Evolutionary conservation across 108 stramenopile genomes (phyloP).

Genomic region (Hondaea fermentalgiana): DNA sequence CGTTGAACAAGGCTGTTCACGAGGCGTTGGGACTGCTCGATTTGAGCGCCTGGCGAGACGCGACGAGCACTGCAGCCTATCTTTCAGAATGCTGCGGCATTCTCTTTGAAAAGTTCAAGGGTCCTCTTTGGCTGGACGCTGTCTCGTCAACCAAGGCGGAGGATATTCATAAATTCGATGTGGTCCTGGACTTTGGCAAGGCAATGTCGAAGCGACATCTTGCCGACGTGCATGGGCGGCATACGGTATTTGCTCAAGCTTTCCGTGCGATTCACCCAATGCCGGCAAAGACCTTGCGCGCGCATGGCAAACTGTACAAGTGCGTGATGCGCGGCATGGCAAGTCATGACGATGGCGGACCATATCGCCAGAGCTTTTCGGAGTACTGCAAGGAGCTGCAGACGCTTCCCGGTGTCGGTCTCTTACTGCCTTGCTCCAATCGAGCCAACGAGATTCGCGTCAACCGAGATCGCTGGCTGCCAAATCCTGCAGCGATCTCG

Average conservation of each 20-base stretch:
- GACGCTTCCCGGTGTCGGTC: constrained; percentile 23
- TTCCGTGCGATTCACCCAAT: constrained; percentile 43
- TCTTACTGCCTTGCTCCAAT: constrained; percentile 47
- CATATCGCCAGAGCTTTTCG: constrained; percentile 47
- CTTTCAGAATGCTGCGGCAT: constrained; percentile 7
- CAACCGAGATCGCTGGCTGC: constrained; percentile 46
- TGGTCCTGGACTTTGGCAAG: constrained; percentile 6
- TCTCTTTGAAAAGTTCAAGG: constrained; percentile 10
- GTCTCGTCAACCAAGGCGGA: constrained; percentile 6
- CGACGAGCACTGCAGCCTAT: background rate
- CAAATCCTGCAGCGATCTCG: constrained; percentile 43
- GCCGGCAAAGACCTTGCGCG: constrained; percentile 34
- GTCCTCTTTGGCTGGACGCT: background rate
- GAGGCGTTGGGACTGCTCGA: background rate
- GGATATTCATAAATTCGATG: constrained; percentile 8
- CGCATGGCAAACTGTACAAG: constrained; percentile 36
- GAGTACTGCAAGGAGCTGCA: constrained; percentile 41
- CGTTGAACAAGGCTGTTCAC: background rate
- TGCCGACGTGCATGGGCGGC: background rate
- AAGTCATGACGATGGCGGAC: constrained; percentile 49
- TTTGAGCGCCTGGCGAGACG: background rate
- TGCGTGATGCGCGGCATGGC: constrained; percentile 42
- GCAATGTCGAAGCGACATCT: constrained; percentile 11
- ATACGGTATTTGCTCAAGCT: constrained; percentile 43
- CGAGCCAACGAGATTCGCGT: constrained; percentile 32